Evolutionary conservation across 1,139 yeast species (phyloP), one percentile per base, ranked within the genome.

Genomic region (Magnusiomyces paraingens): DNA sequence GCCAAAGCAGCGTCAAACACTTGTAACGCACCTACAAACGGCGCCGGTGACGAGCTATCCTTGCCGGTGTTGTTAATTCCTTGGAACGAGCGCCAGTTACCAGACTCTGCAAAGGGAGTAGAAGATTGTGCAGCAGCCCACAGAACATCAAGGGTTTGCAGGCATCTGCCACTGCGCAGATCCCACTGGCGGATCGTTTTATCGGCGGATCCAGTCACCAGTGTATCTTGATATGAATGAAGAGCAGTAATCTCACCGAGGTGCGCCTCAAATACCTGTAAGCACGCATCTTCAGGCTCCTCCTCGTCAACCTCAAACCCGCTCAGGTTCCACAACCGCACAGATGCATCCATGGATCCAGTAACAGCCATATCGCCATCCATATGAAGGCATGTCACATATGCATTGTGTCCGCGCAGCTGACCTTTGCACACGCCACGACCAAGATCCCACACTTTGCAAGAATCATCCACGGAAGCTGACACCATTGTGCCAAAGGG

Each of bases 391-490:
- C 85, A 81, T 51, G 73, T 73, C 3, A 83, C 83, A 3, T 81
- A 71, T 0, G 86, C 81, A 15, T 67, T 63, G 55, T 70, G 74
- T 6, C 74, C 73, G 15, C 54, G 60, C 4, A 71, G 61, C 15
- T 59, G 53, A 3, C 65, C 65, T 18, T 62, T 55, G 18, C 62
- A 61, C 63, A 71, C 77, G 51, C 76, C 81, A 55, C 77, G 72
- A 58, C 78, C 78, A 68, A 78, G 71, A 71, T 90, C 96, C 96
- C 97, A 89, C 5, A 91, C 86, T 59, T 86, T 79, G 10, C 89
- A 86, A 1, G 89, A 83, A 66, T 84, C 88, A 68, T 89, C 96
- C 62, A 83, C 73, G 3, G 90, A 80, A 0, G 96, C 90, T 14
- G 93, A 80, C 2, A 90, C 93, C 68, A 84, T 65, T 0, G 81